Conservation (phyloP, 2,329 filamentous ascomycete genomes). For the Fusarium praegraminearum region DNA sequence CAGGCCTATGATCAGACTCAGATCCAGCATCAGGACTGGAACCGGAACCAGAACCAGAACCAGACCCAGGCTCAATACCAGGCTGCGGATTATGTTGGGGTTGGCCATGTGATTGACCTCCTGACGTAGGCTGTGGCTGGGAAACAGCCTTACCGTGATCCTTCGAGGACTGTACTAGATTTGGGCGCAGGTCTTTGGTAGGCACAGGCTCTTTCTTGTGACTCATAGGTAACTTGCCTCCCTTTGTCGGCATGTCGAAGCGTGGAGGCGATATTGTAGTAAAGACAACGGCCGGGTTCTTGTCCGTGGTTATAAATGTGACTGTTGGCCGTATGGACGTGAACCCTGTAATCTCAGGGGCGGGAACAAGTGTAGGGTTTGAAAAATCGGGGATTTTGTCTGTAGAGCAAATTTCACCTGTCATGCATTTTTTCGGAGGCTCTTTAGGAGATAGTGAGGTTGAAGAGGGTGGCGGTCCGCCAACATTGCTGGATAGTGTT, state of each 20-base stretch:
- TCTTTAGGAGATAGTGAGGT: constrained; percentile 12
- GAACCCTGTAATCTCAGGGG: constrained; percentile 16
- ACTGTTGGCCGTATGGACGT: constrained; percentile 49
- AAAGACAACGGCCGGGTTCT: constrained; percentile 64
- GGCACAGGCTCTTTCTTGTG: constrained; percentile 41
- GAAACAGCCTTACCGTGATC: neutral
- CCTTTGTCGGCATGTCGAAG: constrained; percentile 51
- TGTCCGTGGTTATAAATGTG: constrained; percentile 65
- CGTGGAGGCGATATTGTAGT: constrained; percentile 54
- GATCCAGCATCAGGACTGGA: neutral
- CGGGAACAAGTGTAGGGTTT: constrained; percentile 3
- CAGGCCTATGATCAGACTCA: neutral
- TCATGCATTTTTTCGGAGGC: constrained; percentile 21
- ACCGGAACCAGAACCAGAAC: neutral
- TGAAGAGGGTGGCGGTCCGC: neutral
- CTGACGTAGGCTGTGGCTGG: constrained; percentile 11
- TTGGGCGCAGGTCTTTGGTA: constrained; percentile 1
- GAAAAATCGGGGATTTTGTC: constrained; percentile 12
- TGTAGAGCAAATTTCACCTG: constrained; percentile 9
- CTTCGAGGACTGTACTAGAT: neutral
- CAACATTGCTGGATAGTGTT: neutral
- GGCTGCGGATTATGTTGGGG: constrained; percentile 4
- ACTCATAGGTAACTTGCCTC: constrained; percentile 14
- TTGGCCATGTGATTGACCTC: constrained; percentile 4
- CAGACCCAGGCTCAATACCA: neutral